These are phyloP conservation scores for Aspergillus affinis DNA, from an alignment of 495 filamentous ascomycete species.

Conservation along the genomic window DNA sequence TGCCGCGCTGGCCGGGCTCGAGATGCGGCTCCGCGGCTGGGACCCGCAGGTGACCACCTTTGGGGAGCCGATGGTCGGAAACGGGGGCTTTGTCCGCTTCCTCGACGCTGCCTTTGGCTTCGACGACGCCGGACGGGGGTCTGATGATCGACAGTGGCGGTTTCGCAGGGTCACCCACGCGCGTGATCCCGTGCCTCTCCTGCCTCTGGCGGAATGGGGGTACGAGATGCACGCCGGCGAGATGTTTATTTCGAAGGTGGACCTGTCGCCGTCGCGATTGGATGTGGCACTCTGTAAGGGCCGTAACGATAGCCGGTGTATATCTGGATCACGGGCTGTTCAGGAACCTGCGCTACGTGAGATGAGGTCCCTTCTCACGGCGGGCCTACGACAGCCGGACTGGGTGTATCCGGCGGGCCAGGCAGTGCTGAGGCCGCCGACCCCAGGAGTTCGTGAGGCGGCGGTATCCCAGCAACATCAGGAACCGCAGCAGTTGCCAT, in stretches of 20 bases:
- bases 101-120: conserved; percentile 66
- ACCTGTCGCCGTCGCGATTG: conserved; percentile 60
- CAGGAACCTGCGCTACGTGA: conserved; percentile 9
- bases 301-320: conserved; percentile 67
- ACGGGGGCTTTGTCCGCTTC: conserved; percentile 65
- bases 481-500: conserved; percentile 19
- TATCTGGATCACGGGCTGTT: conserved; percentile 51
- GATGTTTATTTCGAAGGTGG: conserved; percentile 72
- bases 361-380: background rate
- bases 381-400: background rate
- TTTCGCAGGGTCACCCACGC: conserved; percentile 84
- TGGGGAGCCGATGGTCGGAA: conserved; percentile 86
- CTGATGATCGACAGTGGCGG: conserved; percentile 24
- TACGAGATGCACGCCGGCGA: conserved; percentile 83
- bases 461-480: conserved; percentile 16
- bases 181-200: conserved; percentile 83
- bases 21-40: conserved; percentile 68
- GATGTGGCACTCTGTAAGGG: conserved; percentile 76
- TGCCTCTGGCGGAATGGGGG: conserved; percentile 85
- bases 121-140: conserved; percentile 13
- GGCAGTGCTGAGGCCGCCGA: conserved; percentile 5
- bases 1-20: conserved; percentile 80
- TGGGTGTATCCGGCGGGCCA: background rate
- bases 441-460: background rate
- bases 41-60: conserved; percentile 81